phyloP scores from a whole-genome alignment of 2,329 filamentous ascomycete genomes.

The Cephalotrichum gorgonifer region DNA sequence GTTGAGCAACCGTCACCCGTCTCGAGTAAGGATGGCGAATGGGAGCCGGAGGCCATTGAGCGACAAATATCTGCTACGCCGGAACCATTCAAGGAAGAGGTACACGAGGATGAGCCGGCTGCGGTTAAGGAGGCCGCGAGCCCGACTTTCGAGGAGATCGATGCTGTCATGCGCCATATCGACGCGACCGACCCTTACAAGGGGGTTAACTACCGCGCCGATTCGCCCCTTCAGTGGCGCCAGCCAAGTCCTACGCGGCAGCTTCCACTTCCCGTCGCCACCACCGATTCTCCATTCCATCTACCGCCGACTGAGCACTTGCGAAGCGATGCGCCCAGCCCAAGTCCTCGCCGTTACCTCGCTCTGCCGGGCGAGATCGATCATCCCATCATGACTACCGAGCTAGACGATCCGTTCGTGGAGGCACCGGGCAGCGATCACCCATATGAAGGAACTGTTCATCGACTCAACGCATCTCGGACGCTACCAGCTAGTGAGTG shows the following conservation, averaged over 20 bases:
- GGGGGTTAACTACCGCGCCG: constrained; percentile 50
- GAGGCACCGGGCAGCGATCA: constrained; percentile 38
- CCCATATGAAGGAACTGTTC: constrained; percentile 45
- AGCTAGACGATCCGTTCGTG: constrained; percentile 52
- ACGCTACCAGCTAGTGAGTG: constrained; percentile 75
- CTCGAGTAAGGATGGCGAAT: neutral
- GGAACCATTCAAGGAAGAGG: neutral
- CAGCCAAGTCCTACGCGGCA: constrained; percentile 29
- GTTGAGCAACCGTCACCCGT: neutral
- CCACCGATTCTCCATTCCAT: constrained; percentile 22
- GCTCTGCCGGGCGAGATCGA: constrained; percentile 34
- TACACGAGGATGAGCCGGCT: constrained; percentile 7
- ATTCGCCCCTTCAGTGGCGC: constrained; percentile 34
- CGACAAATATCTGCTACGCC: constrained; percentile 1
- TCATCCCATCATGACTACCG: constrained; percentile 36
- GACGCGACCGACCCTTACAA: constrained; percentile 63
- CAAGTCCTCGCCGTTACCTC: constrained; percentile 44
- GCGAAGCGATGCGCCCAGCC: constrained; percentile 63
- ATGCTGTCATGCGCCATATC: constrained; percentile 83
- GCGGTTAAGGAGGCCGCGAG: constrained; percentile 15
- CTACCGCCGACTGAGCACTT: constrained; percentile 32
- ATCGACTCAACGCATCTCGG: constrained; percentile 45
- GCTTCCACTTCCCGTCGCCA: constrained; percentile 14
- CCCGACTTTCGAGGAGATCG: constrained; percentile 71
- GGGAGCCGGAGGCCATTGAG: constrained; percentile 9